These are phyloP conservation scores for Salix caprea DNA, from an alignment of 345 rosid species.

Conservation along the genomic window DNA sequence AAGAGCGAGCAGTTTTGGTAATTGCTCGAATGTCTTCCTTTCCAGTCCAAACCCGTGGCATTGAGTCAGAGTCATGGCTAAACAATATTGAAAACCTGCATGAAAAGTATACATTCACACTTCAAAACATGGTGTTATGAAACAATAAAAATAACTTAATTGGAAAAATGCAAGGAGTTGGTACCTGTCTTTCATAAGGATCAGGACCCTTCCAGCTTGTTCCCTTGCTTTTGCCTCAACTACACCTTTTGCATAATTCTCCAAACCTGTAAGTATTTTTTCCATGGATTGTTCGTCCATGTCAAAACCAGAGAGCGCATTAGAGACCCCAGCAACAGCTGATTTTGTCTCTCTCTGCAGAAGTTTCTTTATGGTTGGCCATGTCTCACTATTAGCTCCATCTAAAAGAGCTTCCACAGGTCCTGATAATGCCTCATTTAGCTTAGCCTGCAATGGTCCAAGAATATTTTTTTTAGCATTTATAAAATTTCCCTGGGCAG, in stretches of 20 bases:
- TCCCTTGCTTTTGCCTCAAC: constrained; percentile 89
- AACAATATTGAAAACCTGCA: constrained; percentile 83
- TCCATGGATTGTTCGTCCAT: constrained; percentile 57
- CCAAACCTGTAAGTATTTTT: constrained; percentile 56
- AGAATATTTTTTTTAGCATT: background rate
- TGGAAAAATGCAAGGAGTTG: constrained; percentile 14
- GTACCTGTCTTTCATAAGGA: constrained; percentile 92
- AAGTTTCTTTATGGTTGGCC: constrained; percentile 86
- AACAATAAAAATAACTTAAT: constrained; percentile 14
- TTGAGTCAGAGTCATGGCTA: constrained; percentile 92
- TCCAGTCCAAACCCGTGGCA: constrained; percentile 99
- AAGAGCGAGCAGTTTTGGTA: constrained; percentile 82
- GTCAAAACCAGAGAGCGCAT: constrained; percentile 71
- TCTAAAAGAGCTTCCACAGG: constrained; percentile 92
- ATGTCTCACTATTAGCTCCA: constrained; percentile 78
- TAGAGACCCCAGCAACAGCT: constrained; percentile 64
- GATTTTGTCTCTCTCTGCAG: constrained; percentile 56
- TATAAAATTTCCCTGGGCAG: background rate
- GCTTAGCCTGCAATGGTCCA: constrained; percentile 53
- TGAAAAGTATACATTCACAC: constrained; percentile 18
- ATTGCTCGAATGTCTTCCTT: constrained; percentile 95
- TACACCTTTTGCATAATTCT: constrained; percentile 59
- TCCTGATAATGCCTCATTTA: constrained; percentile 65
- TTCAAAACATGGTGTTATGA: constrained; percentile 1
- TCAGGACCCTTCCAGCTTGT: constrained; percentile 83